phyloP scores from a whole-genome alignment of 805 yeast genomes.

The Kuraishia piskuri region DNA sequence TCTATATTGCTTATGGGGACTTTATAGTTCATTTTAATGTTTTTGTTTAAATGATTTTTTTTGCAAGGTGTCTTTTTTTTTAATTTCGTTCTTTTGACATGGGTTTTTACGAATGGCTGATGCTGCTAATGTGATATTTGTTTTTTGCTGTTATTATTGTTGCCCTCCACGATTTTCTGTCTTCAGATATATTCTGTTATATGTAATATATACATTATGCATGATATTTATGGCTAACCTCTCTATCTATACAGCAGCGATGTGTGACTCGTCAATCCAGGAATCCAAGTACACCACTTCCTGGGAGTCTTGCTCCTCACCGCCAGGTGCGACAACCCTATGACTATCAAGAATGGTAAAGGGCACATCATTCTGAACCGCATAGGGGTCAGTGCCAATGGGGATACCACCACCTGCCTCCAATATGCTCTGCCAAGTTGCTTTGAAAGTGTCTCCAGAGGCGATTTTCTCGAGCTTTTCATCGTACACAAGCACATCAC shows the following conservation, averaged over 20 bases:
- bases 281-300: conserved; percentile 18
- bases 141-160: conserved; percentile 2
- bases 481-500: conserved; percentile 83
- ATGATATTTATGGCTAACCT: background rate
- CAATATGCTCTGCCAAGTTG: conserved; percentile 75
- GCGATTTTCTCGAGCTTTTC: conserved; percentile 68
- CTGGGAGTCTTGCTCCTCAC: conserved; percentile 11
- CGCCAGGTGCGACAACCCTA: conserved; percentile 15
- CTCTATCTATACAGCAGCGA: conserved; percentile 4
- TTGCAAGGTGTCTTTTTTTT: no score
- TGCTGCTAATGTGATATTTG: no score
- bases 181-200: no score
- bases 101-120: no score
- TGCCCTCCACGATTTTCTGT: no score
- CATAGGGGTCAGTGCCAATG: conserved; percentile 19
- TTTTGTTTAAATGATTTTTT: no score
- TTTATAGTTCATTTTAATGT: background rate
- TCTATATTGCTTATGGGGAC: background rate
- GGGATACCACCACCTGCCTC: conserved; percentile 49
- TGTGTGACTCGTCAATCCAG: conserved; percentile 14
- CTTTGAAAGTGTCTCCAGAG: conserved; percentile 57
- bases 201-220: conserved; percentile 1
- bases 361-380: conserved; percentile 18
- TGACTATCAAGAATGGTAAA: conserved; percentile 23
- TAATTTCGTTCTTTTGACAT: no score